phyloP scores from a whole-genome alignment of 164 flowering plant species.

The Magnolia sinica region DNA sequence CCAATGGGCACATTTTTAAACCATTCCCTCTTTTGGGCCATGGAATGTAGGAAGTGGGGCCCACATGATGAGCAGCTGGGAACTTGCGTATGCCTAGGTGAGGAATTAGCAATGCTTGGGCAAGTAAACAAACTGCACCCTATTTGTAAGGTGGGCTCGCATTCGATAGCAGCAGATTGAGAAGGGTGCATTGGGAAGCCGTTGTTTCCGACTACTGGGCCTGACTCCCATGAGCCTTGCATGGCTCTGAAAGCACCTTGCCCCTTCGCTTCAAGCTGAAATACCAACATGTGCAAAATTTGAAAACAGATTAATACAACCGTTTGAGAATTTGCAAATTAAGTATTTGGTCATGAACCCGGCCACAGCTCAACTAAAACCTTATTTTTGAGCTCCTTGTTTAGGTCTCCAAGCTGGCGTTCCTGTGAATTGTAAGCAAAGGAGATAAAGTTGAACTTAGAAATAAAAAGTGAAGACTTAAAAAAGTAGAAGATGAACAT shows the following conservation, averaged over 20 bases:
- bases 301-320: not conserved
- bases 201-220: constrained; percentile 32
- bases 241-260: constrained; percentile 32
- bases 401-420: constrained; percentile 75
- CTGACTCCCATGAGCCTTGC: constrained; percentile 50
- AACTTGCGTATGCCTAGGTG: not conserved
- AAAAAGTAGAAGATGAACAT: not conserved
- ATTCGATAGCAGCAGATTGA: constrained; percentile 42
- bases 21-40: not conserved
- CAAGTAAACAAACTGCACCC: constrained; percentile 37
- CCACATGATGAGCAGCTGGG: not conserved
- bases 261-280: constrained; percentile 62
- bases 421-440: constrained; percentile 47
- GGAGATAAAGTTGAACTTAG: not conserved
- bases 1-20: not conserved
- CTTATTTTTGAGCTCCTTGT: constrained; percentile 72
- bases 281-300: not conserved
- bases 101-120: not conserved
- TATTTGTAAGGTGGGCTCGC: constrained; percentile 61
- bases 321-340: not conserved
- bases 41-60: not conserved
- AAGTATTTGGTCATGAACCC: not conserved
- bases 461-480: not conserved
- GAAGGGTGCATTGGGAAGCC: constrained; percentile 38
- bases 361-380: constrained; percentile 21